Evolutionary conservation across 1,139 yeast species (phyloP).

Genomic region (Geotrichum europaeum): DNA sequence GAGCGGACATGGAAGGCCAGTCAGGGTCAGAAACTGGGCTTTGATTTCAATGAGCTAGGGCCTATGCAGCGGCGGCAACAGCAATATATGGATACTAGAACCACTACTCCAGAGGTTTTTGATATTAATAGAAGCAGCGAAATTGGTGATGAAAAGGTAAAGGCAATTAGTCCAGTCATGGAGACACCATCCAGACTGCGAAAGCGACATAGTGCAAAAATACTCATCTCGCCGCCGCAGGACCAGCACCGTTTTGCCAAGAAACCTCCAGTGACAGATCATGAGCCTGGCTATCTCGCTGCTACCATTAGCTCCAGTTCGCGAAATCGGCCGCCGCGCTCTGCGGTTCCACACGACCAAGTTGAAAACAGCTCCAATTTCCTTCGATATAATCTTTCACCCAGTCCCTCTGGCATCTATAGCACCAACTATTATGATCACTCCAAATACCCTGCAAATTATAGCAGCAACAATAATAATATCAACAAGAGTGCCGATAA

Average conservation of each 20-base stretch:
- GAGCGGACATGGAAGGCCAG: neutral
- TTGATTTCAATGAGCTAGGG: neutral
- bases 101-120: neutral
- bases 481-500: neutral
- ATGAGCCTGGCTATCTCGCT: conserved; percentile 7
- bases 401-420: neutral
- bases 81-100: neutral
- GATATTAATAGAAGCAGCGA: neutral
- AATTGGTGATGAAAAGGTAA: neutral
- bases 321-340: neutral
- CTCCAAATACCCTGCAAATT: neutral
- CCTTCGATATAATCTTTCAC: neutral
- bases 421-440: neutral
- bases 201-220: neutral
- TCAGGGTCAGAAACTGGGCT: neutral
- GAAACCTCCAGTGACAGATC: neutral
- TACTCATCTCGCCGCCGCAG: neutral
- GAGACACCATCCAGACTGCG: neutral
- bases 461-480: neutral
- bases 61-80: neutral
- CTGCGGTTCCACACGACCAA: neutral
- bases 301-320: conserved; percentile 10
- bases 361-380: neutral
- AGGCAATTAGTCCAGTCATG: neutral
- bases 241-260: neutral